Conservation (phyloP, 2,329 filamentous ascomycete genomes). For the Monilinia vaccinii-corymbosi region DNA sequence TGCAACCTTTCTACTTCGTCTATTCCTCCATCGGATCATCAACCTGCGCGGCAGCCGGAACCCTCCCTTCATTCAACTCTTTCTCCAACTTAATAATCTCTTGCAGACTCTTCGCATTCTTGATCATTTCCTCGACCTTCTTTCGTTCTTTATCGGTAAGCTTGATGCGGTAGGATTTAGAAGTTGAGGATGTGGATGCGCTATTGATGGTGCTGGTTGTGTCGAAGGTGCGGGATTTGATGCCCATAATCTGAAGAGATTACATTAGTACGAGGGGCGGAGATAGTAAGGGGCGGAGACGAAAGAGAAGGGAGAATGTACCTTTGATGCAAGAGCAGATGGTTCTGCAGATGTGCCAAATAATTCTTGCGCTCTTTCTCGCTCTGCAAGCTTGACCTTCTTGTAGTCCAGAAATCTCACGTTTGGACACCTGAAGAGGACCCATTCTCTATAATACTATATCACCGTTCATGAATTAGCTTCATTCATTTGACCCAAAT, state of each 20-base stretch:
- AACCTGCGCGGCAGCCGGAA: conserved; percentile 59
- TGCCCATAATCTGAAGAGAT: conserved; percentile 62
- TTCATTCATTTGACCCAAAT: no score
- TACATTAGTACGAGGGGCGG: background rate
- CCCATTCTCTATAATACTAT: conserved; percentile 85
- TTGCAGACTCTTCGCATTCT: conserved; percentile 77
- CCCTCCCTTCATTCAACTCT: conserved; percentile 77
- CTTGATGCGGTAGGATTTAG: conserved; percentile 68
- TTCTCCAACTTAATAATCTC: conserved; percentile 89
- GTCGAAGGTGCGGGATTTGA: conserved; percentile 71
- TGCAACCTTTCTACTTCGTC: background rate
- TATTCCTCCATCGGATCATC: conserved; percentile 54
- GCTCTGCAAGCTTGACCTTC: conserved; percentile 83
- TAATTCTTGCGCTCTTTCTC: conserved; percentile 63
- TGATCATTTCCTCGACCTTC: conserved; percentile 77
- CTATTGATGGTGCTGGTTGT: conserved; percentile 34
- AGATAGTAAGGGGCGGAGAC: no score
- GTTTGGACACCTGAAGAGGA: conserved; percentile 76
- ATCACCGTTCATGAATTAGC: conserved; percentile 2
- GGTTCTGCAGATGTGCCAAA: conserved; percentile 76
- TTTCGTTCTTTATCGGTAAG: conserved; percentile 83
- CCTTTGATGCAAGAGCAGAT: conserved; percentile 68
- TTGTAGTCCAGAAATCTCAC: conserved; percentile 88
- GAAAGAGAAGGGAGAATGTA: conserved; percentile 26
- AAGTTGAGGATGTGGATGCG: conserved; percentile 36